These are phyloP conservation scores for Flaveria floridana DNA, from an alignment of 140 eudicot genomes.

Conservation along the genomic window DNA sequence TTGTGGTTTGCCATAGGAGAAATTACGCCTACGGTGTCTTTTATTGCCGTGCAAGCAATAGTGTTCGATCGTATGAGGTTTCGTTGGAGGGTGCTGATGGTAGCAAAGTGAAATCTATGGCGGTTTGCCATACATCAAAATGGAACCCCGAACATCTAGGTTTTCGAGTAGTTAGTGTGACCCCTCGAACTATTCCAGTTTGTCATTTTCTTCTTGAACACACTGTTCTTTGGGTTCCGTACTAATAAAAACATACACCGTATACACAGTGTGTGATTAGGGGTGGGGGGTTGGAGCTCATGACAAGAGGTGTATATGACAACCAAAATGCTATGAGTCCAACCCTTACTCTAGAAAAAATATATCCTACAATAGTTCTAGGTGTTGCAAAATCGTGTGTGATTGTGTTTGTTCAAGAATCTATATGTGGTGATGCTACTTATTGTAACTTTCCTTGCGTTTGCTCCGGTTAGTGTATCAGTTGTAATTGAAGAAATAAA, in stretches of 20 bases:
- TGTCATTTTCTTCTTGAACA: constrained; percentile 55
- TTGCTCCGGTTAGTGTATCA: too few relatives aligned
- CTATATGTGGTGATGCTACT: too few relatives aligned
- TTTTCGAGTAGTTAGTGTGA: constrained; percentile 51
- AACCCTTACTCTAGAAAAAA: too few relatives aligned
- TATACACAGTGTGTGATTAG: not conserved
- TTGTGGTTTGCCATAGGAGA: constrained; percentile 46
- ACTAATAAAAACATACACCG: not conserved
- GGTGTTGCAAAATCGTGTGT: too few relatives aligned
- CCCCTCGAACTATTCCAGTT: constrained; percentile 49
- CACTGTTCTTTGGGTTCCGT: constrained; percentile 50
- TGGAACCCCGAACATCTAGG: constrained; percentile 55
- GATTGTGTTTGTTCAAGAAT: too few relatives aligned
- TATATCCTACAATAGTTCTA: too few relatives aligned
- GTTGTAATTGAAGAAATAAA: too few relatives aligned
- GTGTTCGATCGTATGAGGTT: constrained; percentile 31
- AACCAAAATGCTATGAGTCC: too few relatives aligned
- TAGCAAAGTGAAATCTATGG: constrained; percentile 34
- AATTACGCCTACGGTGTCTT: constrained; percentile 46
- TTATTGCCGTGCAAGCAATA: constrained; percentile 41
- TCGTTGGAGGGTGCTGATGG: constrained; percentile 44
- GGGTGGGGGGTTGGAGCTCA: too few relatives aligned
- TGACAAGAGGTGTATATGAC: too few relatives aligned
- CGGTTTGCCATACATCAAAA: constrained; percentile 43
- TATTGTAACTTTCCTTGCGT: too few relatives aligned